A percentile compares a stretch with the other conserved stretches of the same genome.
These are phyloP conservation scores for Xylariaceae sp. DNA, from an alignment of 2,329 filamentous ascomycete genomes.

Conservation along the genomic window DNA sequence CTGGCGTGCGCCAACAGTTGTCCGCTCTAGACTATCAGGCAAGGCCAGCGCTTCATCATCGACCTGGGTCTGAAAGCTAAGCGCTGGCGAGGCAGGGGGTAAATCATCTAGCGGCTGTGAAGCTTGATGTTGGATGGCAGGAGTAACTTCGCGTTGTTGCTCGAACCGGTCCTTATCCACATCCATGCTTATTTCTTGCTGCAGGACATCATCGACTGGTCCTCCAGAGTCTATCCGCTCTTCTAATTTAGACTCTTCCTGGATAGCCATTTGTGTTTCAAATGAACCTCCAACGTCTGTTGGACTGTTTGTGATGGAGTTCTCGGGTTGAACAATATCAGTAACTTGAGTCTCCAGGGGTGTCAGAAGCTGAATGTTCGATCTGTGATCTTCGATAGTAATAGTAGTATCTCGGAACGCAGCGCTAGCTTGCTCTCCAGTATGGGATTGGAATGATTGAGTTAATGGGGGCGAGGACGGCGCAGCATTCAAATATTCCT, in stretches of 20 bases:
- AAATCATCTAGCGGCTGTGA: not conserved
- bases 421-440: constrained; percentile 1
- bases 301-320: not conserved
- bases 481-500: constrained; percentile 42
- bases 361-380: constrained; percentile 32
- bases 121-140: not conserved
- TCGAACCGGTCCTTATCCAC: not conserved
- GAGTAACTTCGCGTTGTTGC: not conserved
- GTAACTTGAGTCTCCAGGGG: constrained; percentile 33
- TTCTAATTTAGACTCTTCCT: not conserved
- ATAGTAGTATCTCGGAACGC: constrained; percentile 16
- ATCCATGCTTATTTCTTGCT: not conserved
- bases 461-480: constrained; percentile 36
- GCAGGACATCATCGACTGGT: not conserved
- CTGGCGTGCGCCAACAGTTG: not conserved
- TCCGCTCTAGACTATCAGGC: constrained; percentile 17
- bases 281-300: constrained; percentile 25
- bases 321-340: not conserved
- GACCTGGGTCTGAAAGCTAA: constrained; percentile 33
- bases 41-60: constrained; percentile 23
- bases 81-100: constrained; percentile 21
- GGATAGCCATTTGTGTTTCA: constrained; percentile 11
- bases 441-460: constrained; percentile 30
- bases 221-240: not conserved
- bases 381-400: constrained; percentile 10